Conservation (phyloP, 768 basidiomycete species). For the Rhizopogon roseolus region DNA sequence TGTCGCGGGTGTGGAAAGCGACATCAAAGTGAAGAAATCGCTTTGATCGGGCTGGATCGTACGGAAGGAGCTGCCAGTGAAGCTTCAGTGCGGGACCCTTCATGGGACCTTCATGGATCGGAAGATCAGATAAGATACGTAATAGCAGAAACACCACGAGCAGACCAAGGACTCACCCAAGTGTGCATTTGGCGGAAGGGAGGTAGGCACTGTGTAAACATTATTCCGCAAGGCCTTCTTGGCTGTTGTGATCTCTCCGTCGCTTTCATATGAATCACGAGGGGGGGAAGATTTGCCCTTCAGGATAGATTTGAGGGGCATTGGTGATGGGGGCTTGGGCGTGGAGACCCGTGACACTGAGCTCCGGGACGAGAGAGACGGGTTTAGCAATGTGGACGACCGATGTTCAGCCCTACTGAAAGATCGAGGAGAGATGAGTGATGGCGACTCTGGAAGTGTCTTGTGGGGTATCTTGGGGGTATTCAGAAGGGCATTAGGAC, state of each 20-base stretch:
- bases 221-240: slow-evolving; percentile 16
- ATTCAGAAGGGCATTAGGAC: neutral
- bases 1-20: slow-evolving; percentile 37
- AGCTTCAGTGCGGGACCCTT: slow-evolving; percentile 31
- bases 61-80: slow-evolving; percentile 48
- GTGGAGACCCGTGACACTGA: neutral
- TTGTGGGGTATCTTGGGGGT: slow-evolving; percentile 1
- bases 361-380: neutral
- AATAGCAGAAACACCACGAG: slow-evolving; percentile 7
- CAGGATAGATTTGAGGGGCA: slow-evolving; percentile 25
- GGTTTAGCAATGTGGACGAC: neutral
- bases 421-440: neutral
- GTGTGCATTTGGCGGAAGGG: slow-evolving; percentile 18
- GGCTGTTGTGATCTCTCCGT: slow-evolving; percentile 16
- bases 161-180: slow-evolving; percentile 14
- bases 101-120: slow-evolving; percentile 26
- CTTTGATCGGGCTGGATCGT: slow-evolving; percentile 23
- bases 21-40: slow-evolving; percentile 46
- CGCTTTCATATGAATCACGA: slow-evolving; percentile 25
- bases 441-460: neutral
- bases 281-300: slow-evolving; percentile 17
- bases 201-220: slow-evolving; percentile 16
- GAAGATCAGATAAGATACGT: slow-evolving; percentile 26
- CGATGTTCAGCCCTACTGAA: neutral
- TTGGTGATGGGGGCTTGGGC: neutral